Evolutionary conservation across 805 yeast genomes (phyloP).

Genomic region (Starmerella scarabaei): DNA sequence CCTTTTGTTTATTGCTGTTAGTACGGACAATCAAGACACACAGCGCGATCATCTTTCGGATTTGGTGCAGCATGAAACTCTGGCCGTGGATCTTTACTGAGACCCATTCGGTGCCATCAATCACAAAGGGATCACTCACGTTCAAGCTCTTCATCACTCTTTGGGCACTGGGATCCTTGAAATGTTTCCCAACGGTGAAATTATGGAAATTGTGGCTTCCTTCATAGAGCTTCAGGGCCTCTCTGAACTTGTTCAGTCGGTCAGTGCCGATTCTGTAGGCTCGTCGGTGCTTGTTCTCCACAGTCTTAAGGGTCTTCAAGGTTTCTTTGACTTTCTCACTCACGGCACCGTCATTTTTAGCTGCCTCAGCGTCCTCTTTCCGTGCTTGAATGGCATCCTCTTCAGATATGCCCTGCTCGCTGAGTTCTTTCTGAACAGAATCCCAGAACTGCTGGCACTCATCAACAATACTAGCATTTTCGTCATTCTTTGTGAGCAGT

Average conservation of each 20-base stretch:
- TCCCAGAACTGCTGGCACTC: constrained; percentile 74
- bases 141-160: constrained; percentile 68
- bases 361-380: constrained; percentile 6
- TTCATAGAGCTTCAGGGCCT: constrained; percentile 56
- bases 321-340: constrained; percentile 32
- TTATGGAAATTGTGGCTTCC: constrained; percentile 92
- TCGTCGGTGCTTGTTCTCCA: constrained; percentile 58
- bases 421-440: constrained; percentile 31
- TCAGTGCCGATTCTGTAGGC: constrained; percentile 50
- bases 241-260: constrained; percentile 50
- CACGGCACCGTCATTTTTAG: constrained; percentile 9
- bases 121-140: constrained; percentile 80
- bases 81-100: constrained; percentile 95
- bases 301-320: constrained; percentile 40
- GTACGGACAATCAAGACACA: constrained; percentile 75
- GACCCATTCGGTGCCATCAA: constrained; percentile 91
- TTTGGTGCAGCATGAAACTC: constrained; percentile 95
- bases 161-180: constrained; percentile 71
- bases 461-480: neutral
- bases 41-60: constrained; percentile 95
- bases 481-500: constrained; percentile 47
- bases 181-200: constrained; percentile 69
- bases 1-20: constrained; percentile 67
- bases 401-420: constrained; percentile 31
- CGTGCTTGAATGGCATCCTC: constrained; percentile 18